Percentiles rank a stretch among this genome's conserved stretches.
These are phyloP conservation scores for Vachellia pachyceras DNA, from an alignment of 306 rosid species.

Conservation along the genomic window DNA sequence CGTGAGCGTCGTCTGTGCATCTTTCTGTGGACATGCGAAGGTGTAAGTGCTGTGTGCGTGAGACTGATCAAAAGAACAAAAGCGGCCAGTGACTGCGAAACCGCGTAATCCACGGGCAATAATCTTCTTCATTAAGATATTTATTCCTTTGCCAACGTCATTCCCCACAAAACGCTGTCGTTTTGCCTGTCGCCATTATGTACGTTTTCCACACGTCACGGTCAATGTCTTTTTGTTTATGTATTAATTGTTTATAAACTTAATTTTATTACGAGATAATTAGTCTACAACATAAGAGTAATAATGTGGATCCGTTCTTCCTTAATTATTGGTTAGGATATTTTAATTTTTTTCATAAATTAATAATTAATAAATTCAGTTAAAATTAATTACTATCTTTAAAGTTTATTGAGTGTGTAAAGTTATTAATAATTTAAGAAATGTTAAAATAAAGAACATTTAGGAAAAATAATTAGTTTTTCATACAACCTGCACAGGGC, in stretches of 20 bases:
- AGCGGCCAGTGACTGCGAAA: constrained; percentile 29
- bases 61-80: not conserved
- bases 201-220: constrained; percentile 30
- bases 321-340: not conserved
- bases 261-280: too few species aligned
- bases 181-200: not conserved
- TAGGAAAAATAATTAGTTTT: too few species aligned
- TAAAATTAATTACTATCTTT: too few species aligned
- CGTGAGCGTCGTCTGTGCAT: not conserved
- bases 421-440: too few species aligned
- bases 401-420: not conserved
- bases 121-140: not conserved
- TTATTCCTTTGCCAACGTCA: not conserved
- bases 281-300: too few species aligned
- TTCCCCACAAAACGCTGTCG: not conserved
- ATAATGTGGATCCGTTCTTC: too few species aligned
- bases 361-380: too few species aligned
- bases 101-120: constrained; percentile 43
- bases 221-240: not conserved
- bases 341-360: too few species aligned
- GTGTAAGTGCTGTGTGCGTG: not conserved
- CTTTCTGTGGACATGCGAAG: not conserved
- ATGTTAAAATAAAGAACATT: not conserved
- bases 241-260: too few species aligned
- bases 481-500: not conserved